Conservation (phyloP, 345 rosid species). For the Schrenkiella parvula region DNA sequence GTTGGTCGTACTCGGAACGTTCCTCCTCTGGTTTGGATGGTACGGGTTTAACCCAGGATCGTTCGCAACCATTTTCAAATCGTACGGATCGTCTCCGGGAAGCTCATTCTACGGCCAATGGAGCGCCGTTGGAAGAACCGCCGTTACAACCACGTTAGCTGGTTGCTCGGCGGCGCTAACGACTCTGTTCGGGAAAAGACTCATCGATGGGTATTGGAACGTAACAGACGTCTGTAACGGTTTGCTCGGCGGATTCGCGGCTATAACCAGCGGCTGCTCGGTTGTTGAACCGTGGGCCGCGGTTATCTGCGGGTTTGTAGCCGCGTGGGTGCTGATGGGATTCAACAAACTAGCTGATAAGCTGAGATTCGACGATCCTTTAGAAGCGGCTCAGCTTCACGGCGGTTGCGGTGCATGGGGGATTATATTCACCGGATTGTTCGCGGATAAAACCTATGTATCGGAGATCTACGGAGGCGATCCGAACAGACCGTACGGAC, state of each 20-base stretch:
- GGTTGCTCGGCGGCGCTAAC: slow-evolving; percentile 43
- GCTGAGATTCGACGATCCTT: slow-evolving; percentile 36
- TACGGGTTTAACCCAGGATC: slow-evolving; percentile 50
- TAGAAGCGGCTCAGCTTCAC: slow-evolving; percentile 49
- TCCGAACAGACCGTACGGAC: slow-evolving; percentile 37
- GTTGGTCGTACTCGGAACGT: slow-evolving; percentile 44
- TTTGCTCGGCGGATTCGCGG: slow-evolving; percentile 45
- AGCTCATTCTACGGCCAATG: slow-evolving; percentile 40
- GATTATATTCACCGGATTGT: slow-evolving; percentile 37
- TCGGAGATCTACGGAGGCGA: slow-evolving; percentile 31
- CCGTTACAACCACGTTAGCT: slow-evolving; percentile 43
- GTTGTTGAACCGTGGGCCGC: slow-evolving; percentile 47
- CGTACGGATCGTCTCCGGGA: slow-evolving; percentile 12
- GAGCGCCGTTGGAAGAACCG: slow-evolving; percentile 46
- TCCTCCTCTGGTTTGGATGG: slow-evolving; percentile 44
- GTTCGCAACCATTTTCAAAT: slow-evolving; percentile 31
- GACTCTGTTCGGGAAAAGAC: slow-evolving; percentile 36
- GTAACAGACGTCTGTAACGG: slow-evolving; percentile 44
- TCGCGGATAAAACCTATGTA: slow-evolving; percentile 30
- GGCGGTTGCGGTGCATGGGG: slow-evolving; percentile 48
- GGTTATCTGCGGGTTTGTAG: slow-evolving; percentile 41
- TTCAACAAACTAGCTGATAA: slow-evolving; percentile 37
- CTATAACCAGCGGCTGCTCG: slow-evolving; percentile 42
- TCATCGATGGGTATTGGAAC: slow-evolving; percentile 38
- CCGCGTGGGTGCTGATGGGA: slow-evolving; percentile 41